Conservation (phyloP, 192 early-diverging fungal species). For the Backusella tuberculispora region DNA sequence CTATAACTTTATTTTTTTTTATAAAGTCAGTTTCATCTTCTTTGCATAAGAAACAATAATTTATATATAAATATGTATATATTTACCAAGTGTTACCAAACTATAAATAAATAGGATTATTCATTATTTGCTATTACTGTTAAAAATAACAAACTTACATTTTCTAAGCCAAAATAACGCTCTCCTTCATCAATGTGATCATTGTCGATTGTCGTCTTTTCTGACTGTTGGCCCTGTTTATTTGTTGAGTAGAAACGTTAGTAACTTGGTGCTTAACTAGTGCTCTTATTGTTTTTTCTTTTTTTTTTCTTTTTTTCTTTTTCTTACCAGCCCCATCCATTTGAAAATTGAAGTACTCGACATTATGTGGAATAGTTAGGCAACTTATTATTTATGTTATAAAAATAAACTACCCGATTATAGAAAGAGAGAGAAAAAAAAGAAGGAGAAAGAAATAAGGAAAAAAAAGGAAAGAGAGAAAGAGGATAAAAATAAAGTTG, state of each 20-base stretch:
- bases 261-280: background rate
- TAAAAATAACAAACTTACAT: slow-evolving; percentile 58
- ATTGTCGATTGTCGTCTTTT: slow-evolving; percentile 44
- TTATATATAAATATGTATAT: background rate
- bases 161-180: slow-evolving; percentile 87
- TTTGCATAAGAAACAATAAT: background rate
- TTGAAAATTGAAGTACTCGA: slow-evolving; percentile 54
- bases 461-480: too few species aligned
- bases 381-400: too few species aligned
- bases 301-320: background rate
- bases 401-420: too few species aligned
- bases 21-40: background rate
- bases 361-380: slow-evolving; percentile 15
- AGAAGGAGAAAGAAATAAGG: too few species aligned
- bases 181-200: slow-evolving; percentile 67
- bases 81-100: slow-evolving; percentile 88
- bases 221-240: slow-evolving; percentile 46
- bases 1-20: slow-evolving; percentile 67
- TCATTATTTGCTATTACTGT: background rate
- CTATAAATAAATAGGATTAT: slow-evolving; percentile 42
- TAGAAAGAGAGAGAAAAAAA: too few species aligned
- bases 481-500: too few species aligned
- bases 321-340: slow-evolving; percentile 57
- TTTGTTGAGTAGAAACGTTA: slow-evolving; percentile 7
- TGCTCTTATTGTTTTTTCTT: background rate